These are phyloP conservation scores for Microglena sp. DNA, from an alignment of 139 green algal genomes.

Conservation along the genomic window DNA sequence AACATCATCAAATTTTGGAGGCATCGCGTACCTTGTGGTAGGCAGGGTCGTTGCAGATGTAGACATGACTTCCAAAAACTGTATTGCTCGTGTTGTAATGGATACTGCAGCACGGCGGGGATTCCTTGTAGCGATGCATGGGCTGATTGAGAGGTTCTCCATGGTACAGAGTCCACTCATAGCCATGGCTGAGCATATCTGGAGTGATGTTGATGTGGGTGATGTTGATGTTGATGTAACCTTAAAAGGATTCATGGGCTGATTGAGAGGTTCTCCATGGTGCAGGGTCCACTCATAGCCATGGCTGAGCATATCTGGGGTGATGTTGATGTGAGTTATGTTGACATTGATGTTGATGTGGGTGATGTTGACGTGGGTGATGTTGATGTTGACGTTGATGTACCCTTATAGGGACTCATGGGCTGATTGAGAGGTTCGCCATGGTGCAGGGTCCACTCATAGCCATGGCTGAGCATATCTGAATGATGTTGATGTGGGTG, in stretches of 20 bases:
- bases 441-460: constrained; percentile 37
- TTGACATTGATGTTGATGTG: too few species aligned
- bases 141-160: constrained; percentile 32
- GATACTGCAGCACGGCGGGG: constrained; percentile 24
- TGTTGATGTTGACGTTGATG: too few species aligned
- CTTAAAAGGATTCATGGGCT: constrained; percentile 33
- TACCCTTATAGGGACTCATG: constrained; percentile 36
- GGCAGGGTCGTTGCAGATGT: neutral
- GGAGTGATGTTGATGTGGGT: constrained; percentile 3
- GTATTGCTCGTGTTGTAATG: neutral
- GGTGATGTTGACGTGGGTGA: too few species aligned
- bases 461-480: constrained; percentile 30
- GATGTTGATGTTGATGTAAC: too few species aligned
- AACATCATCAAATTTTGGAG: too few species aligned
- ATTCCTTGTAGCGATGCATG: constrained; percentile 34
- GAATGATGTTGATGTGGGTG: too few species aligned
- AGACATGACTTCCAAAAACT: neutral
- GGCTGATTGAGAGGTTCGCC: constrained; percentile 32
- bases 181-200: constrained; percentile 30
- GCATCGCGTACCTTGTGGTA: too few species aligned
- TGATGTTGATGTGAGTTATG: neutral
- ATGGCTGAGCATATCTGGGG: constrained; percentile 24
- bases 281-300: constrained; percentile 41
- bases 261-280: constrained; percentile 32
- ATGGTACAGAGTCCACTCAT: constrained; percentile 37